Base-by-base conservation (phyloP, 345 rosid genomes). In the Adansonia digitata region DNA sequence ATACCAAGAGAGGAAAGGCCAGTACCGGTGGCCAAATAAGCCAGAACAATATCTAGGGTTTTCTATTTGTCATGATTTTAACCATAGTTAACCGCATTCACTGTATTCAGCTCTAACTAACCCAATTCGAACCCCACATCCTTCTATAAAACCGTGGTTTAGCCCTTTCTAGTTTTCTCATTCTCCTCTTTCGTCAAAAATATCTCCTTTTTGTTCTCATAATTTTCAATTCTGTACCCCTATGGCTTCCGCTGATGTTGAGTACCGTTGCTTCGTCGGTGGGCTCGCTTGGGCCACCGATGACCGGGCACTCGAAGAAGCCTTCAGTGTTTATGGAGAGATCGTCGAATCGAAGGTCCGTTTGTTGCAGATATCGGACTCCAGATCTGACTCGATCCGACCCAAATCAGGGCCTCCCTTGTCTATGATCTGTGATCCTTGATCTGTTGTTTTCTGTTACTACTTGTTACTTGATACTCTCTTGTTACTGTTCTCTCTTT, bases 271-370 rank as follows among this genome's bases (percentile, higher is more conserved):
- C 86, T 94, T 94, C 75, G 97, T 92, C 43, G 98, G 97, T 45
- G 97, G 98, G 80, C 92, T 94, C 0, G 98, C 97, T 0, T 94
- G 97, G 97, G 95, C 94, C 82, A 94, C 97, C 49, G 87, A 82
- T 62, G 98, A 94, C 75, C 72, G 29, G 40, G 74, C 87, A 24
- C 89, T 94, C 0, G 85, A 86, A 55, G 74, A 72, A 0, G 97
- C 97, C 46, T 94, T 94, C 86, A 73, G 91, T 66, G 3, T 69
- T 5, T 94, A 1, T 46, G 98, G 98, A 77, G 92, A 92, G 17
- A 76, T 94, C 80, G 46, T 94, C 80, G 98, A 94, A 79, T 92
- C 98, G 93, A 94, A 94, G 98, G 98, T 94, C 97, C 71, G 98
- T 92, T 87, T 60, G 89, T 71, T 62, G 77, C 86, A 75, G 83